These are phyloP conservation scores for Monoraphidium neglectum DNA, from an alignment of 139 green algal species.

Conservation along the genomic window DNA sequence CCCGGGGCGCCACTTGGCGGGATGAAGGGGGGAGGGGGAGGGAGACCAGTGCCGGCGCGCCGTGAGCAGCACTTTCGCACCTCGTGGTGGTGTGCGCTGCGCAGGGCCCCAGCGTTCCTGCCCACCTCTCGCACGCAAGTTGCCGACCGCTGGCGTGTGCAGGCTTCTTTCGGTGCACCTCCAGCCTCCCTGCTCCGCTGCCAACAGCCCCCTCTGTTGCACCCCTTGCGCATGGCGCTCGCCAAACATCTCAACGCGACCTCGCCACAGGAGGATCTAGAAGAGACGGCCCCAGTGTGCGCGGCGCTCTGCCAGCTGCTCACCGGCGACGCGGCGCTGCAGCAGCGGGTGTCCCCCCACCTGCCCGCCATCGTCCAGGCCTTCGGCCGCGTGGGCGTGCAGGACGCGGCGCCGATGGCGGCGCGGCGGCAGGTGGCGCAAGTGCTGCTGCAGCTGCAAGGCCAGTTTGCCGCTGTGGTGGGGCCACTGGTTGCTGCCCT, in stretches of 20 bases:
- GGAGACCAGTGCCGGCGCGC: not conserved
- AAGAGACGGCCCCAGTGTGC: slow-evolving; percentile 37
- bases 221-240: no score
- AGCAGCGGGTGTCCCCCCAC: slow-evolving; percentile 10
- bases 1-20: not conserved
- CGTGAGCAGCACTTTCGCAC: not conserved
- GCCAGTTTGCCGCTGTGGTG: slow-evolving; percentile 31
- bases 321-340: slow-evolving; percentile 18
- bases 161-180: not conserved
- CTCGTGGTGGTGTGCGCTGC: not conserved
- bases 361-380: slow-evolving; percentile 31
- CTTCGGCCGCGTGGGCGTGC: slow-evolving; percentile 35
- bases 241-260: no score
- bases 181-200: not conserved
- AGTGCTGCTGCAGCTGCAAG: slow-evolving; percentile 31
- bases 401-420: slow-evolving; percentile 17
- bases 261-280: slow-evolving; percentile 38
- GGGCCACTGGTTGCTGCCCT: slow-evolving; percentile 31
- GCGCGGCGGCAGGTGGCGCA: slow-evolving; percentile 13
- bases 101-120: not conserved
- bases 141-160: no score
- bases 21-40: not conserved
- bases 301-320: slow-evolving; percentile 36
- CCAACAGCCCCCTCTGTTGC: not conserved
- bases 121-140: not conserved